phyloP scores from a whole-genome alignment of 495 filamentous ascomycete species.

The Penicillium riverlandense region DNA sequence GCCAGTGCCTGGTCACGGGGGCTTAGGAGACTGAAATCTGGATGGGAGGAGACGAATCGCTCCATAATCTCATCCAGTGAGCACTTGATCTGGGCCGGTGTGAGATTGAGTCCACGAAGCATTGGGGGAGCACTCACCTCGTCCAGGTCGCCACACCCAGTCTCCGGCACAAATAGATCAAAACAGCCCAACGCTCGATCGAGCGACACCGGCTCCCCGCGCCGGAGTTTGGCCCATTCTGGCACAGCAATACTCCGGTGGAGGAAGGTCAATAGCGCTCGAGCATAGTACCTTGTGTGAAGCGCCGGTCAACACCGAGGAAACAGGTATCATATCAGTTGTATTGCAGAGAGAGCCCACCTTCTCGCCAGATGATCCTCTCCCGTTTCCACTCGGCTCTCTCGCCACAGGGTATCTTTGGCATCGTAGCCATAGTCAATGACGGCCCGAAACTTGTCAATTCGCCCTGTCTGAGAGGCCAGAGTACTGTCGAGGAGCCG shows the following conservation, averaged over 20 bases:
- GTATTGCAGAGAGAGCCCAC: constrained; percentile 32
- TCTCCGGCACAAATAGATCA: constrained; percentile 78
- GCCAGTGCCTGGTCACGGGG: constrained; percentile 59
- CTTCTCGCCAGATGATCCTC: constrained; percentile 79
- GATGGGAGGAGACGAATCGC: constrained; percentile 41
- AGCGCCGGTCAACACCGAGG: constrained; percentile 3
- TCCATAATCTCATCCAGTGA: constrained; percentile 57
- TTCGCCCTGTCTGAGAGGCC: constrained; percentile 55
- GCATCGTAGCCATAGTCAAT: constrained; percentile 73
- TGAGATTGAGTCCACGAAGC: constrained; percentile 4
- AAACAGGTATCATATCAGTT: constrained; percentile 1
- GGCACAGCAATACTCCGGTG: constrained; percentile 72
- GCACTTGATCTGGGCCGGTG: constrained; percentile 41
- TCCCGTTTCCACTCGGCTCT: constrained; percentile 51
- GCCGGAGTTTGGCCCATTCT: constrained; percentile 58
- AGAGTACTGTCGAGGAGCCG: constrained; percentile 64
- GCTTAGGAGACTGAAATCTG: constrained; percentile 41
- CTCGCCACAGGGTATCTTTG: constrained; percentile 72
- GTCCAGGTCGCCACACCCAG: constrained; percentile 60
- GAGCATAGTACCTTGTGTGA: constrained; percentile 60
- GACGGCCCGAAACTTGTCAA: constrained; percentile 61
- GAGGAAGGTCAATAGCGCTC: constrained; percentile 65
- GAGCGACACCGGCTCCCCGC: constrained; percentile 48
- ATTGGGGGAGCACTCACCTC: constrained; percentile 43
- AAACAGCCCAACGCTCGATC: constrained; percentile 74